Base-by-base conservation (phyloP, 768 basidiomycete species). In the Pleurotus citrinopileatus region DNA sequence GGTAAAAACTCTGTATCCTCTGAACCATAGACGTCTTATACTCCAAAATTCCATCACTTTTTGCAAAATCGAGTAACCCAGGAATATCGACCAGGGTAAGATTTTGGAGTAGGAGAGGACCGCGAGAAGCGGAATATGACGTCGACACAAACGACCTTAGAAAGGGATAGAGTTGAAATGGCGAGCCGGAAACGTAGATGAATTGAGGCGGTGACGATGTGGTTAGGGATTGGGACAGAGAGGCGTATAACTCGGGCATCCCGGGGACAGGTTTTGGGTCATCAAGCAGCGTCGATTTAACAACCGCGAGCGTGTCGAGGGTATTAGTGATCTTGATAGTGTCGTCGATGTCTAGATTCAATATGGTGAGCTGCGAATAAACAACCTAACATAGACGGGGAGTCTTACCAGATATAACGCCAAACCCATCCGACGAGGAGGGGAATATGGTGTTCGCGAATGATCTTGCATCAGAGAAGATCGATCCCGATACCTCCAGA, bases 81-180 rank as follows among this genome's bases (percentile, higher is more conserved):
- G 60, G 52, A 27, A 73, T 63, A 52, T 71, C 64, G 4, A 63
- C 57, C 4, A 73, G 52, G 3, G 73, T 74, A 25, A 76, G 58
- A 57, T 73, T 75, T 28, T 71, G 67, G 19, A 70, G 61, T 46
- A 73, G 60, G 42, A 75, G 69, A 2, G 76, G 76, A 0, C 75
- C 76, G 36, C 59, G 66, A 3, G 75, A 65, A 4, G 58, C 60
- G 17, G 72, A 53, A 54, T 66, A 77, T 0, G 68, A 59, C 0
- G 67, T 62, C 36, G 68, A 63, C 57, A 77, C 67, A 57, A 78
- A 78, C 15, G 61, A 56, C 38, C 66, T 66, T 9, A 77, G 67
- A 67, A 76, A 75, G n/a, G 74, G 74, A 57, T 74, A 73, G 8
- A 78, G 65, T 58, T 76, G 73, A 65, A 73, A 74, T 2, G 75